Evolutionary conservation across 2,329 filamentous ascomycete genomes (phyloP).

Genomic region (Pseudocercospora vitis): DNA sequence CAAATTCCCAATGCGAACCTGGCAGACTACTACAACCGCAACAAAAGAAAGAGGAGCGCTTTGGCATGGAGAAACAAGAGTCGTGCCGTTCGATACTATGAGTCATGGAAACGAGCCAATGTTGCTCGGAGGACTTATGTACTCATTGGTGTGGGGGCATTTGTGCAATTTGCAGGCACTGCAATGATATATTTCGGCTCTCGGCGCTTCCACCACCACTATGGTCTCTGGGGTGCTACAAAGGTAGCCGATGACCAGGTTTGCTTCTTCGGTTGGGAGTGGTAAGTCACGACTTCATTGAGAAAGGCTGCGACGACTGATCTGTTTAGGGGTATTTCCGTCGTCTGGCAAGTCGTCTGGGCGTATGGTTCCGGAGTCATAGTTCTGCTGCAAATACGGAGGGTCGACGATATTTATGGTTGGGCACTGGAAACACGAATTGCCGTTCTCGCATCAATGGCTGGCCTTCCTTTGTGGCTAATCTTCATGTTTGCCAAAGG

Average conservation of each 20-base stretch:
- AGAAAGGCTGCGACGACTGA: neutral
- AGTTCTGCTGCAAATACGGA: neutral
- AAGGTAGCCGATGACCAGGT: neutral
- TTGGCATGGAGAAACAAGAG: neutral
- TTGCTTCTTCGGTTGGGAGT: constrained; percentile 10
- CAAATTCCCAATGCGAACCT: constrained; percentile 5
- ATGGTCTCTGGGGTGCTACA: constrained; percentile 2
- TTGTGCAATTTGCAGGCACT: neutral
- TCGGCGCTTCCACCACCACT: constrained; percentile 1
- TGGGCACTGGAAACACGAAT: constrained; percentile 6
- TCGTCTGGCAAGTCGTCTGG: constrained; percentile 5
- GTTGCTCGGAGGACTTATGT: neutral
- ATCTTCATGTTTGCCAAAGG: constrained; percentile 7
- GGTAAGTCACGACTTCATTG: neutral
- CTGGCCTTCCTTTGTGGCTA: constrained; percentile 5
- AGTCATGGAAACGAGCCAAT: neutral
- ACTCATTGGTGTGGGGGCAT: neutral
- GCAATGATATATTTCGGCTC: constrained; percentile 5
- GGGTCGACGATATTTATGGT: neutral
- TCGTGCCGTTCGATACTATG: neutral
- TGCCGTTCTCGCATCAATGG: neutral
- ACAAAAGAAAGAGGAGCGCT: neutral
- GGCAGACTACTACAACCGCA: neutral
- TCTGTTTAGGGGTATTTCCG: neutral
- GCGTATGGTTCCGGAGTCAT: constrained; percentile 1